phyloP scores from a whole-genome alignment of 495 filamentous ascomycete species.

The Talaromyces trachyspermus region DNA sequence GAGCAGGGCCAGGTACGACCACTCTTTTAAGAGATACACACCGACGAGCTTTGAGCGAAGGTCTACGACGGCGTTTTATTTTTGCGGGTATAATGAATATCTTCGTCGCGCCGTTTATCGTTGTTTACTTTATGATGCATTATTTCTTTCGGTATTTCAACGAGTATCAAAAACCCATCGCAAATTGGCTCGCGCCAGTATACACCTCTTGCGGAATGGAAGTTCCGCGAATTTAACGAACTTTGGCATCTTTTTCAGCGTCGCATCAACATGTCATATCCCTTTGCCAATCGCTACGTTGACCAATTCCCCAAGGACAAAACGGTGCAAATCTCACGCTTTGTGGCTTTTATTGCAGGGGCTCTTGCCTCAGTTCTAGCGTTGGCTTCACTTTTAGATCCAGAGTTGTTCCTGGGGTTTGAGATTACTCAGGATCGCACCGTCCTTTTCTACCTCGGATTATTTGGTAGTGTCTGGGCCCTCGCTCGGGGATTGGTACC shows the following conservation, averaged over 20 bases:
- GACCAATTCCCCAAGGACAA: conserved; percentile 97
- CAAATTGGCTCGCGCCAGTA: conserved; percentile 78
- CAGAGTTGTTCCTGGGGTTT: conserved; percentile 84
- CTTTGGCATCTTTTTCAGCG: conserved; percentile 85
- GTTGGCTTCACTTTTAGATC: conserved; percentile 72
- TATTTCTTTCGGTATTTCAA: conserved; percentile 93
- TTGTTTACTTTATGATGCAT: conserved; percentile 72
- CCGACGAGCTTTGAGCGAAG: conserved; percentile 67
- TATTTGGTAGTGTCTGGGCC: conserved; percentile 73
- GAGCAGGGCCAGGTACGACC: conserved; percentile 75
- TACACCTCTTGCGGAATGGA: conserved; percentile 92
- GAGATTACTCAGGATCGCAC: conserved; percentile 82
- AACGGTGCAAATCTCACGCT: conserved; percentile 70
- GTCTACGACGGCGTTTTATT: conserved; percentile 65
- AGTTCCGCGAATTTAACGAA: conserved; percentile 97
- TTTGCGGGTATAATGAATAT: conserved; percentile 82
- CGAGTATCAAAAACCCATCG: conserved; percentile 90
- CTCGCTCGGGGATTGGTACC: conserved; percentile 71
- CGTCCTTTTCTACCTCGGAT: conserved; percentile 69
- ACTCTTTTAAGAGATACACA: conserved; percentile 77
- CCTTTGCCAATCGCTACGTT: conserved; percentile 83
- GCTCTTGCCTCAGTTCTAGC: conserved; percentile 78
- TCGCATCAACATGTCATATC: conserved; percentile 87
- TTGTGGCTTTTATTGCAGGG: conserved; percentile 80
- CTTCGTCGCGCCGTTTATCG: conserved; percentile 73